A percentile compares a stretch with the other conserved stretches of the same genome.
Evolutionary conservation across 2,329 filamentous ascomycete genomes (phyloP).

Genomic region (Colletotrichum abscissum): DNA sequence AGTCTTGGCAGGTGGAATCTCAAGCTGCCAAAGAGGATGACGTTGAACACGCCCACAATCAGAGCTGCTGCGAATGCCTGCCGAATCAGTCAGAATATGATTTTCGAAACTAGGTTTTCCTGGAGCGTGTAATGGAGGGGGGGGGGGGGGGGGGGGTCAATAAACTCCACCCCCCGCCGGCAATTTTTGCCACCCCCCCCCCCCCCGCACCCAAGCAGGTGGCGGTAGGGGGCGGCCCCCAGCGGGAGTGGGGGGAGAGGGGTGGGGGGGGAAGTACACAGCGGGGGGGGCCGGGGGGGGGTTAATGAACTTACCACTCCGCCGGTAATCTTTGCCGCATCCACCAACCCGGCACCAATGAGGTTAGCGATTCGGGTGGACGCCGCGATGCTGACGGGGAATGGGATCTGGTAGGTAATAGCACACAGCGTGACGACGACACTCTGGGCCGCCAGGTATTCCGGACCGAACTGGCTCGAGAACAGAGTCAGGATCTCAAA

Average conservation of each 20-base stretch:
- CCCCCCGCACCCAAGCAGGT: too few species aligned
- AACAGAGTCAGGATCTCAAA: slow-evolving; percentile 93
- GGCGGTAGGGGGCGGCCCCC: too few species aligned
- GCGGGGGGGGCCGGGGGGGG: too few species aligned
- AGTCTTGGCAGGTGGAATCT: slow-evolving; percentile 80
- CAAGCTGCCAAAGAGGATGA: slow-evolving; percentile 74
- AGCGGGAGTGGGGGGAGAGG: too few species aligned
- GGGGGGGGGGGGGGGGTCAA: too few species aligned
- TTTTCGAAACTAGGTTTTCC: not conserved
- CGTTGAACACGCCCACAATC: slow-evolving; percentile 82
- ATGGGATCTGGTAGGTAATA: slow-evolving; percentile 91
- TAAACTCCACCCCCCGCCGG: too few species aligned
- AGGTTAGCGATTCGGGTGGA: slow-evolving; percentile 92
- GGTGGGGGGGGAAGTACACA: too few species aligned
- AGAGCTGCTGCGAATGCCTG: slow-evolving; percentile 70
- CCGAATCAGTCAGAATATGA: slow-evolving; percentile 40
- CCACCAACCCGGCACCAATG: slow-evolving; percentile 86
- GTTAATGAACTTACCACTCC: slow-evolving; percentile 68
- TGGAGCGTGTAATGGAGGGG: not conserved
- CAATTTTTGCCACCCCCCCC: too few species aligned
- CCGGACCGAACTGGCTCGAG: slow-evolving; percentile 81
- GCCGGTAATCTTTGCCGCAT: slow-evolving; percentile 83
- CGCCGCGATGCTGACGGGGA: slow-evolving; percentile 88
- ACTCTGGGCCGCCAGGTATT: slow-evolving; percentile 87
- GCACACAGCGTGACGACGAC: slow-evolving; percentile 82